Conservation (phyloP, 305 asterid species). For the Solanum hybrid region DNA sequence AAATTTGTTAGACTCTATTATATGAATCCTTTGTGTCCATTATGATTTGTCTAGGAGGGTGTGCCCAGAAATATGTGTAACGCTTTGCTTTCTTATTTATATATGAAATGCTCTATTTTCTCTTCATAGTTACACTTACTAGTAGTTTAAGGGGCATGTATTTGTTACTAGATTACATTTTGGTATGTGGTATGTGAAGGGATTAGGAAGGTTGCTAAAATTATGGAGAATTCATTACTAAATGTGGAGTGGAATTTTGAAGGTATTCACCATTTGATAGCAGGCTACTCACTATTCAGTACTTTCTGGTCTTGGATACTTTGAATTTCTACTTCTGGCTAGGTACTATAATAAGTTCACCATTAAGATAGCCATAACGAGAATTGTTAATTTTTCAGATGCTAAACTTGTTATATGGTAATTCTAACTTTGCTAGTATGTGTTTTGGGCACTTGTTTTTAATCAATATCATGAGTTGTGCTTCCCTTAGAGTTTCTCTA, state of each 20-base stretch:
- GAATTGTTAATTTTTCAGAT: too few species aligned
- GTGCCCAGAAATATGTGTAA: not conserved
- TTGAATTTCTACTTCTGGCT: slow-evolving; percentile 96
- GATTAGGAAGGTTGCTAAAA: slow-evolving; percentile 35
- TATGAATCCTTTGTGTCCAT: not conserved
- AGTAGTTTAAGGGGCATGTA: not conserved
- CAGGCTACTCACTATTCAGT: slow-evolving; percentile 86
- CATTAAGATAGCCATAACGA: too few species aligned
- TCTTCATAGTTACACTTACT: not conserved
- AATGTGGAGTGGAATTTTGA: slow-evolving; percentile 86
- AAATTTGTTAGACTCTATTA: not conserved
- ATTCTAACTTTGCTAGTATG: not conserved
- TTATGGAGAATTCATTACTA: slow-evolving; percentile 59
- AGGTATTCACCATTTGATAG: slow-evolving; percentile 84
- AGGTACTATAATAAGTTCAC: slow-evolving; percentile 28
- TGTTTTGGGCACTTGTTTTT: not conserved
- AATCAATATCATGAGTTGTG: not conserved
- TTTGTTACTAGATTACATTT: not conserved
- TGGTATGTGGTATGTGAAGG: slow-evolving; percentile 4
- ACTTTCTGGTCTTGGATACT: slow-evolving; percentile 80
- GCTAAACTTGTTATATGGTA: not conserved
- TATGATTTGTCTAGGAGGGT: not conserved
- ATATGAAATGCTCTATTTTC: not conserved
- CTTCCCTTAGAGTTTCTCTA: not conserved
- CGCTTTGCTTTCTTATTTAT: not conserved